Evolutionary conservation across 2,329 filamentous ascomycete genomes (phyloP).

Genomic region (Corynespora cassiicola): DNA sequence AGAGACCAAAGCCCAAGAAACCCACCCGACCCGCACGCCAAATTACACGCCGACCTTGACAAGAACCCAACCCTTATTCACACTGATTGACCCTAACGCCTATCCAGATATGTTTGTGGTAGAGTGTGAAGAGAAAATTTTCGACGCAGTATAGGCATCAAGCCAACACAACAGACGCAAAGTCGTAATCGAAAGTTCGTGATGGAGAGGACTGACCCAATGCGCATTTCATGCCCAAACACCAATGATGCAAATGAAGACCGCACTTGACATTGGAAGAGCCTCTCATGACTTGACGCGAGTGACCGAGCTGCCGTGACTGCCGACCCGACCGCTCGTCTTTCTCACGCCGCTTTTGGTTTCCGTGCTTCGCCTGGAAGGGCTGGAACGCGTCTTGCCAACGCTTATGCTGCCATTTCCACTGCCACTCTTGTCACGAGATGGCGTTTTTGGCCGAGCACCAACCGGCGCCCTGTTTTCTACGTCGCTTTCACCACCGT

Average conservation of each 20-base stretch:
- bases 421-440: constrained; percentile 47
- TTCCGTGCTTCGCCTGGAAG: constrained; percentile 53
- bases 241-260: constrained; percentile 19
- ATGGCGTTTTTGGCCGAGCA: constrained; percentile 53
- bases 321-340: constrained; percentile 59
- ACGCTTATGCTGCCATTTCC: constrained; percentile 54
- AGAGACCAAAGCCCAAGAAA: constrained; percentile 3
- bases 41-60: background rate
- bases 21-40: constrained; percentile 1
- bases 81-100: constrained; percentile 26
- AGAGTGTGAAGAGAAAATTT: constrained; percentile 7
- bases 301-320: constrained; percentile 44
- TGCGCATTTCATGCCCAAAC: constrained; percentile 31
- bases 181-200: constrained; percentile 8
- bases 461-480: constrained; percentile 50
- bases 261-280: constrained; percentile 8
- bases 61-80: constrained; percentile 14
- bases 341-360: constrained; percentile 58
- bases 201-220: constrained; percentile 14
- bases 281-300: constrained; percentile 36
- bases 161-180: constrained; percentile 1
- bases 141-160: background rate
- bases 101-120: constrained; percentile 20
- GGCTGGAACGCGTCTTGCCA: constrained; percentile 52
- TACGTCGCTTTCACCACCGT: constrained; percentile 52